These are phyloP conservation scores for Penicillium subrubescens DNA, from an alignment of 495 filamentous ascomycete species.

Conservation along the genomic window DNA sequence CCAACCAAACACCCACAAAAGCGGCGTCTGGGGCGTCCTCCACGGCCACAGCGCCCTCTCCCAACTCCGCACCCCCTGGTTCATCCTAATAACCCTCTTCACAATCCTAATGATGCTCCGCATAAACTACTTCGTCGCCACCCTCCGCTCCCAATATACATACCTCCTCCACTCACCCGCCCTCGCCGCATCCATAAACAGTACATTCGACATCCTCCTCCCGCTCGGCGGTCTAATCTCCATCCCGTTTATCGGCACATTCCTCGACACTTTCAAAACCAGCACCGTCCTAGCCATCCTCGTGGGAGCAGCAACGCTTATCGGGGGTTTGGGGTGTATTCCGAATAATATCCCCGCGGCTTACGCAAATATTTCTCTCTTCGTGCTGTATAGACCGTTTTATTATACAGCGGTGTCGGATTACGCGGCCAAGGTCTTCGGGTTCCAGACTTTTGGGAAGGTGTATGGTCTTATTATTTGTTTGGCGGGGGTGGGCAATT, in stretches of 20 bases:
- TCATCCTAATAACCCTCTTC: conserved; percentile 81
- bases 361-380: conserved; percentile 78
- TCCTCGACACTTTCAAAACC: conserved; percentile 80
- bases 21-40: conserved; percentile 86
- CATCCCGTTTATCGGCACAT: conserved; percentile 83
- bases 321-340: conserved; percentile 79
- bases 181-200: conserved; percentile 70
- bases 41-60: conserved; percentile 70
- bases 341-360: conserved; percentile 65
- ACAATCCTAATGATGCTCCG: conserved; percentile 90
- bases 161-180: conserved; percentile 64
- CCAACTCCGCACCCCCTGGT: conserved; percentile 86
- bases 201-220: conserved; percentile 85
- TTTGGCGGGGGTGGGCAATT: conserved; percentile 82
- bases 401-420: conserved; percentile 65
- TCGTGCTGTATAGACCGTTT: conserved; percentile 61
- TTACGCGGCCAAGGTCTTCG: conserved; percentile 94
- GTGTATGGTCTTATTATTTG: conserved; percentile 96
- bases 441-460: conserved; percentile 91
- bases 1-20: conserved; percentile 55
- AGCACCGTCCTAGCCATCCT: conserved; percentile 72
- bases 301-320: conserved; percentile 69
- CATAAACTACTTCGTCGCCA: conserved; percentile 97
- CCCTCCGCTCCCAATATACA: conserved; percentile 82
- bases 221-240: conserved; percentile 82